These are phyloP conservation scores for Cucumis hystrix DNA, from an alignment of 306 rosid genomes.

Conservation along the genomic window DNA sequence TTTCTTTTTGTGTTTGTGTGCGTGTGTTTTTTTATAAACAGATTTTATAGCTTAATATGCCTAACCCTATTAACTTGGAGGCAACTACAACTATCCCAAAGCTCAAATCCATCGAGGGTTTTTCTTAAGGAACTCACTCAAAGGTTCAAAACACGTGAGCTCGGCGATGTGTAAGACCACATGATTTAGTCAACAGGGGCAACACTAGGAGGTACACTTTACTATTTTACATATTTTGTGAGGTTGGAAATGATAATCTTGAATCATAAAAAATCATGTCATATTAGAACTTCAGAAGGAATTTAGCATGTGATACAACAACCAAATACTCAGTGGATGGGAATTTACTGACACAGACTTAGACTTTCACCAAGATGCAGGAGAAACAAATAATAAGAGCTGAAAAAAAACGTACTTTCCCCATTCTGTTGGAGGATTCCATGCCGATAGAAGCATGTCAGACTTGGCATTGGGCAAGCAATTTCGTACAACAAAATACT, in stretches of 20 bases:
- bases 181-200: background rate
- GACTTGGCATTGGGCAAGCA: slow-evolving; percentile 82
- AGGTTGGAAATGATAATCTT: slow-evolving; percentile 1
- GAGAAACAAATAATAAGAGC: background rate
- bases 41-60: background rate
- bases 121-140: background rate
- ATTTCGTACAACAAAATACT: slow-evolving; percentile 85
- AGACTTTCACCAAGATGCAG: slow-evolving; percentile 10
- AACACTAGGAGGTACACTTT: background rate
- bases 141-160: background rate
- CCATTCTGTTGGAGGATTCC: slow-evolving; percentile 95
- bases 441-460: slow-evolving; percentile 93
- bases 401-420: slow-evolving; percentile 56
- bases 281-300: background rate
- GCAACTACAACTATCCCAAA: background rate
- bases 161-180: background rate
- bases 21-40: background rate
- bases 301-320: background rate
- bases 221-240: background rate
- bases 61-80: background rate
- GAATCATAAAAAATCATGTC: background rate
- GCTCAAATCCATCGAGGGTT: background rate
- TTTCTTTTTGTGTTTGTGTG: background rate
- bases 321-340: background rate
- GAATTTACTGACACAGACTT: background rate